Evolutionary conservation across 129 eudicot genomes (phyloP), one percentile per base, ranked within the genome.

Genomic region (Lonicera japonica): DNA sequence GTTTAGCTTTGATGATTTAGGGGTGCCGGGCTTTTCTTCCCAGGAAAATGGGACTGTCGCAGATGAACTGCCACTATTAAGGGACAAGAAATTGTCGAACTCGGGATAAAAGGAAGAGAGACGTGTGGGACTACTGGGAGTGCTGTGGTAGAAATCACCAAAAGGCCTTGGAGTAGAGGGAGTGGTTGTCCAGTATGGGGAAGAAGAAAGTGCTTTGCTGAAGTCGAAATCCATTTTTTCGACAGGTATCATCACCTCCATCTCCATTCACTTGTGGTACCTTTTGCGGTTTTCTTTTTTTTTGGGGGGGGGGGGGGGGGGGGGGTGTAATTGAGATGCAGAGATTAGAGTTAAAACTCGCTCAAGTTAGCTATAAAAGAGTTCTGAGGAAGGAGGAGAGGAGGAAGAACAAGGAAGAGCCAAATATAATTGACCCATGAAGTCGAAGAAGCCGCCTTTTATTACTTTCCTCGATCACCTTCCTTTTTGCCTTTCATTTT

Each of bases 111-210:
- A 72, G 21, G 54, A 70, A 11, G 84, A 25, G 57, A 69, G 29
- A 20, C 61, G 72, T 0, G 76, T 36, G 5, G 95, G 97, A 67
- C 83, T 83, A 0, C 76, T 21, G 11, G 97, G 95, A 65, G 97
- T 90, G 64, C 94, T 90, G 67, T 54, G 81, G 74, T 74, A 79
- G 71, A 24, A 80, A 11, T 73, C 82, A 0, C 82, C 75, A 13
- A 70, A 61, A 4, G 64, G 60, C 24, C 56, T 82, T 5, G 89
- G 79, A 0, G 75, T 71, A 0, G 79, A 60, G 0, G 95, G 88
- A 4, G 84, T 54, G 14, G 63, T 52, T 12, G 51, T 68, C 38
- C 4, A 45, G 5, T 16, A 50, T 7, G 56, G 60, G 17, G 71
- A 81, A 1, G 88, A 67, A 8, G 76, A 63, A 2, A 56, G 52